Evolutionary conservation across 805 yeast genomes (phyloP), one percentile per base, ranked within the genome.

Genomic region (Yarrowia yakushimensis): DNA sequence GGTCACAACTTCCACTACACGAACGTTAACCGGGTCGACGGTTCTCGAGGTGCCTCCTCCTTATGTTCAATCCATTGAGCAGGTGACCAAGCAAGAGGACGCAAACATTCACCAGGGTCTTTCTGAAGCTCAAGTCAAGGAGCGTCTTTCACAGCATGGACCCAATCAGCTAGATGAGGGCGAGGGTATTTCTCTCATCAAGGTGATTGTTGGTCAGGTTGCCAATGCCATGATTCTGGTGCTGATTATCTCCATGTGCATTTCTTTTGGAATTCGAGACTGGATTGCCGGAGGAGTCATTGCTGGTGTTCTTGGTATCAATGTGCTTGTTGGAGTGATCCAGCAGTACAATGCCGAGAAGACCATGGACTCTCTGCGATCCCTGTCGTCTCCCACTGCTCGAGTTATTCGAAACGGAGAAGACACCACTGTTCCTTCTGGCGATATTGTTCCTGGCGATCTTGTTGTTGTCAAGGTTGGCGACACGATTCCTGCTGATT

Each of bases 241-340:
- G 9, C 77, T 87, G 66, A 73, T 87, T 60, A 85, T 86, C 36
- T 83, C 90, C 17, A 82, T 85, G 87, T 72, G 83, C 20, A 85
- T 87, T 59, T 85, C 92, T 4, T 78, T 87, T 54, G 91, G 87
- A 20, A 85, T 88, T 66, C 78, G 79, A 63, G 93, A 88, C 71
- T 87, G 89, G 87, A 88, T 87, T 66, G 84, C 90, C 9, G 94
- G 91, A 54, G 94, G 93, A 62, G 93, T 88, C 33, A 85, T 87
- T 70, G 84, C 82, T 1, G 85, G 82, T 50, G 92, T 88, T 23
- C 82, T 88, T 30, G 71, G 72, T 31, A 77, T 87, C 63, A 87
- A 87, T 69, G 83, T 87, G 36, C 73, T 74, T 28, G 85, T 87
- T 63, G 94, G 94, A 4, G 81, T 85, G 62, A 73, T 81, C 66